phyloP scores from a whole-genome alignment of 345 rosid genomes.

The Eucalyptus marginata region DNA sequence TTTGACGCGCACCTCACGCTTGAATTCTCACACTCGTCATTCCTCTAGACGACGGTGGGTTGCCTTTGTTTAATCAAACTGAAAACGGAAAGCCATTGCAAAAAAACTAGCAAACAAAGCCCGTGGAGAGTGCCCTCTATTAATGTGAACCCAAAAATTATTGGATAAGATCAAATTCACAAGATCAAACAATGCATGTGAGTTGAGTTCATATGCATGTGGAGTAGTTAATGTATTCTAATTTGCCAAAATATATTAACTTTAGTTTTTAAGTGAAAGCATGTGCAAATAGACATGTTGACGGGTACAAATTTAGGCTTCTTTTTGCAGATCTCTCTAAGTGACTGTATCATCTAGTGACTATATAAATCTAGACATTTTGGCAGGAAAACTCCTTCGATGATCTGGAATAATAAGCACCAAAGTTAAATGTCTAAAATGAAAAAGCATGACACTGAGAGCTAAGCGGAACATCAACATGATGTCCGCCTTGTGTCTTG shows the following conservation, averaged over 20 bases:
- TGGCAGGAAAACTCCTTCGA: not conserved
- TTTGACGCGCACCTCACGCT: not conserved
- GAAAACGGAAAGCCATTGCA: not conserved
- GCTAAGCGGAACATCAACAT: not conserved
- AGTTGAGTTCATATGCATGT: not conserved
- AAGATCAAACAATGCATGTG: not conserved
- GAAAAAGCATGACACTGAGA: not conserved
- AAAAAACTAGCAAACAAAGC: too few species aligned
- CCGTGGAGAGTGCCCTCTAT: not conserved
- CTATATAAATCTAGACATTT: not conserved
- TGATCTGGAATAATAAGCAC: not conserved
- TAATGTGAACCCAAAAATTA: not conserved
- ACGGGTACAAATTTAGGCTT: too few species aligned
- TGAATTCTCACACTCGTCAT: not conserved
- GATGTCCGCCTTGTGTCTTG: not conserved
- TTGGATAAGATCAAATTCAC: not conserved
- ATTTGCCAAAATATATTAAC: too few species aligned
- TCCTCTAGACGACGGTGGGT: not conserved
- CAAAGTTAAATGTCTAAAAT: not conserved
- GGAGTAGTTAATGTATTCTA: too few species aligned
- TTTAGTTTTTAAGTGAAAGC: too few species aligned
- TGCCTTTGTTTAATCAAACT: not conserved
- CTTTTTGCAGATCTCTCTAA: too few species aligned
- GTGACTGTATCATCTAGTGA: not conserved
- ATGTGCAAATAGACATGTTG: too few species aligned